Base-by-base conservation (phyloP, 208 protist species). In the Trypanosomatidae sp. region DNA sequence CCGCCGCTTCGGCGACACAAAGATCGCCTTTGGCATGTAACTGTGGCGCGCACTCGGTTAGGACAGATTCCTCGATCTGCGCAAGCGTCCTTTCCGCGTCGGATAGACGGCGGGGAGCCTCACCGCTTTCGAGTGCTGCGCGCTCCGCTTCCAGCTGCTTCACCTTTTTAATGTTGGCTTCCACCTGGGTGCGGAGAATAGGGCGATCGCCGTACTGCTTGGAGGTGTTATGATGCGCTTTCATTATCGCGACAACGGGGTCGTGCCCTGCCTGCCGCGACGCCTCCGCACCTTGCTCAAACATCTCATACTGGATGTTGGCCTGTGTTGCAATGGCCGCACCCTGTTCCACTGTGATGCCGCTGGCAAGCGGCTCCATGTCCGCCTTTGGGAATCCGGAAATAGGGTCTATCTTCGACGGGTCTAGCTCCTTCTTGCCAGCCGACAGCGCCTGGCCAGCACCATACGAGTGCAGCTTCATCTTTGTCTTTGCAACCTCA, bases 321-420 rank as follows among this genome's bases (percentile, higher is more conserved):
- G 86, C 90, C 67, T 94, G 79, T 3, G 86, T 79, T 62, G 87
- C 90, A 53, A 97, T 91, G 44, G 85, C 79, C n/a, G 87, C 87
- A 43, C 80, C 92, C 62, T 97, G 92, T 79, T 95, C 90, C 39
- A 97, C 88, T 0, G 92, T 97, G n/a, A 97, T 83, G 8, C 92
- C 92, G 3, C 84, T 92, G 36, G 88, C 84, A 39, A 97, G 82
- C 3, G 87, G 88, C 46, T 89, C 84, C 83, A 91, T 91, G 73
- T 91, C 85, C 19, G 86, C 66, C 71, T 88, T 91, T 30, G 89
- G 89, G 44, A 97, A 86, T 13, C 88, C 90, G 10, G 87, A 90
- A 62, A 95, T 90, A 5, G 89, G 90, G 74, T 95, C 92, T 56
- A 91, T 81, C 33, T 84, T 60, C 12, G 72, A 22, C 2, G 78